These are phyloP conservation scores for Cyclotella baltica DNA, from an alignment of 108 stramenopile genomes.

Conservation along the genomic window DNA sequence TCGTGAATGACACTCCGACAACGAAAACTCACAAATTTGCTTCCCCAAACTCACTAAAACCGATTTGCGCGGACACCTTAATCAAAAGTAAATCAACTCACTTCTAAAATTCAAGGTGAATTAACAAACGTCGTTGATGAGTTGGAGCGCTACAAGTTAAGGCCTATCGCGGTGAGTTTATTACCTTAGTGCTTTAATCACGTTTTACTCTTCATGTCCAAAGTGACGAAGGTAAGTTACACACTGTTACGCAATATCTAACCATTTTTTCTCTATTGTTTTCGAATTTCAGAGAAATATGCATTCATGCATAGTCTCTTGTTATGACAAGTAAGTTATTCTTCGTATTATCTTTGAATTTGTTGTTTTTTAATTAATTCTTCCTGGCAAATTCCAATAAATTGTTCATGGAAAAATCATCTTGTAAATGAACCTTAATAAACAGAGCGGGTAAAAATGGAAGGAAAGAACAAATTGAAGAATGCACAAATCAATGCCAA, in stretches of 20 bases:
- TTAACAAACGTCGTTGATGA: constrained; percentile 66
- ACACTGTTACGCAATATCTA: background rate
- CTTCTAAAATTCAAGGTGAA: constrained; percentile 76
- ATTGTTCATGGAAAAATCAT: no score
- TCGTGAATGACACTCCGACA: no score
- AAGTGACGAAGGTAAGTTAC: no score
- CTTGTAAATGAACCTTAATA: no score
- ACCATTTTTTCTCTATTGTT: background rate
- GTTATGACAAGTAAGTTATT: constrained; percentile 40
- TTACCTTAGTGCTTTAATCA: background rate
- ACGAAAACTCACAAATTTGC: no score
- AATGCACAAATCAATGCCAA: constrained; percentile 80
- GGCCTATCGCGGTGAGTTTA: constrained; percentile 57
- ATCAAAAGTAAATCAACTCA: constrained; percentile 76
- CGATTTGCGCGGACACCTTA: no score
- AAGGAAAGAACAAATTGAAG: constrained; percentile 68
- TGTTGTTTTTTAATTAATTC: background rate
- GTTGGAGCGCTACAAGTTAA: constrained; percentile 63
- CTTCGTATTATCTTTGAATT: background rate
- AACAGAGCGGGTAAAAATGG: constrained; percentile 81
- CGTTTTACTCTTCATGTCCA: background rate
- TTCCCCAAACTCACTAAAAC: no score
- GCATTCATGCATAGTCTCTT: constrained; percentile 55
- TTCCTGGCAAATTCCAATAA: constrained; percentile 49
- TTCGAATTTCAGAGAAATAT: constrained; percentile 45